Evolutionary conservation across 352 stramenopile species (phyloP).

Genomic region (Pythium angustatum): DNA sequence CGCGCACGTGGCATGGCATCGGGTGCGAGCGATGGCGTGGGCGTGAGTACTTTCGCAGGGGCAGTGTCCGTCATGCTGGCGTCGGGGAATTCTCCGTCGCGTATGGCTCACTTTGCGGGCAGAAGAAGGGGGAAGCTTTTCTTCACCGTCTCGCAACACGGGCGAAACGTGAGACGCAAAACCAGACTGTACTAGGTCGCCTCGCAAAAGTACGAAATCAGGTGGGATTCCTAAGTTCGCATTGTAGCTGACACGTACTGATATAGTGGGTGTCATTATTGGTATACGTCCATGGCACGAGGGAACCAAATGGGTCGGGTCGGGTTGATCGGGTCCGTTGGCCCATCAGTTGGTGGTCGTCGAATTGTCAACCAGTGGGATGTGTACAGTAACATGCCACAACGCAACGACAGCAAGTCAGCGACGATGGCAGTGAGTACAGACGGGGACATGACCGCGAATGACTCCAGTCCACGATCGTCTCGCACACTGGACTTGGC

Average conservation of each 20-base stretch:
- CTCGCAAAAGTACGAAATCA: background rate
- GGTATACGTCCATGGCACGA: too few relatives aligned
- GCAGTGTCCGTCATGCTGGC: background rate
- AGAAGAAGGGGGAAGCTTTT: background rate
- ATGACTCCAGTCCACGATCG: background rate
- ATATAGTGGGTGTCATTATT: too few relatives aligned
- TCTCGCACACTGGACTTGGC: background rate
- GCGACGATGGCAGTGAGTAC: too few relatives aligned
- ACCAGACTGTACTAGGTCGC: background rate
- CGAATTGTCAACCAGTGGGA: background rate
- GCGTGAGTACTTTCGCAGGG: conserved; percentile 21
- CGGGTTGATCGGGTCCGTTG: too few relatives aligned
- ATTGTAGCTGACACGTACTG: background rate
- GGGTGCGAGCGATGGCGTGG: conserved; percentile 27
- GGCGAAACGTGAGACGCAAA: conserved; percentile 4
- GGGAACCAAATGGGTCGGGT: too few relatives aligned
- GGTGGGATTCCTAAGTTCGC: background rate
- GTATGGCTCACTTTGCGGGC: conserved; percentile 6
- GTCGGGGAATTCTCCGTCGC: background rate
- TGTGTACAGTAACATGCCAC: background rate
- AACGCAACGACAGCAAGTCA: conserved; percentile 3
- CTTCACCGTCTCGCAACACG: background rate
- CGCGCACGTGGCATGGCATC: conserved; percentile 46
- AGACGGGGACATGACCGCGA: too few relatives aligned
- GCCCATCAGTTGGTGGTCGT: background rate